Evolutionary conservation across 1,284 basidiomycete species (phyloP).

Genomic region (Moesziomyces antarcticus): DNA sequence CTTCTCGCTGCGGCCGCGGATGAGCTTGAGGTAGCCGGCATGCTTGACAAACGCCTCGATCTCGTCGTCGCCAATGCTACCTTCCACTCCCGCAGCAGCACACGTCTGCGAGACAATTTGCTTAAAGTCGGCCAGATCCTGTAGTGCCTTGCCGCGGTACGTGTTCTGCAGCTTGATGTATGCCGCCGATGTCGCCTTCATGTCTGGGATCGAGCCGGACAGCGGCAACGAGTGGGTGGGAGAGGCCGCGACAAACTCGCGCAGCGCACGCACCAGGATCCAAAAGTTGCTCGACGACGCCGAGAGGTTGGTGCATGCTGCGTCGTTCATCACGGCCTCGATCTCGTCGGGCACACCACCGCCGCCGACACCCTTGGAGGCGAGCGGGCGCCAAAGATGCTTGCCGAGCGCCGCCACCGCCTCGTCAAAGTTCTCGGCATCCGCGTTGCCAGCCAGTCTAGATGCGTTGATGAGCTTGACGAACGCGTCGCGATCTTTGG

Average conservation of each 20-base stretch:
- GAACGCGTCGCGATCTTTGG: conserved; percentile 81
- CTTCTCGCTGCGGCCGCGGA: conserved; percentile 76
- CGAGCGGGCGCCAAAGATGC: conserved; percentile 62
- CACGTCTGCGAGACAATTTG: conserved; percentile 60
- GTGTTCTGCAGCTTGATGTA: conserved; percentile 84
- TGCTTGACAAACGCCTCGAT: conserved; percentile 91
- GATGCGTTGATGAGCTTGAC: conserved; percentile 73
- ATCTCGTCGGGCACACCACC: conserved; percentile 54
- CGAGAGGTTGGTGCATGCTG: conserved; percentile 69
- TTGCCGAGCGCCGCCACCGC: conserved; percentile 58
- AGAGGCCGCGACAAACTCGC: conserved; percentile 71
- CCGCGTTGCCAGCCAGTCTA: conserved; percentile 76
- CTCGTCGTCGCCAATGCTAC: conserved; percentile 69
- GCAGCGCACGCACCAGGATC: conserved; percentile 83
- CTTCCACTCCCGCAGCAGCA: conserved; percentile 35
- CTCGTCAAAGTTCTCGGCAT: conserved; percentile 93
- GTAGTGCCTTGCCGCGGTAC: conserved; percentile 78
- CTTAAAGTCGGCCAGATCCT: conserved; percentile 75
- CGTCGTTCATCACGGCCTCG: conserved; percentile 73
- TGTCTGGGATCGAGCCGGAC: conserved; percentile 84
- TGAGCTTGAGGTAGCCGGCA: conserved; percentile 80
- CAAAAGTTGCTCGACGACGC: conserved; percentile 77
- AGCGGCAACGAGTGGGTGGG: conserved; percentile 71
- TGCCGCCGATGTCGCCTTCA: conserved; percentile 87
- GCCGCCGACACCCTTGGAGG: conserved; percentile 38